These are phyloP conservation scores for Escovopsis sp. DNA, from an alignment of 2,329 filamentous ascomycete genomes.

Conservation along the genomic window DNA sequence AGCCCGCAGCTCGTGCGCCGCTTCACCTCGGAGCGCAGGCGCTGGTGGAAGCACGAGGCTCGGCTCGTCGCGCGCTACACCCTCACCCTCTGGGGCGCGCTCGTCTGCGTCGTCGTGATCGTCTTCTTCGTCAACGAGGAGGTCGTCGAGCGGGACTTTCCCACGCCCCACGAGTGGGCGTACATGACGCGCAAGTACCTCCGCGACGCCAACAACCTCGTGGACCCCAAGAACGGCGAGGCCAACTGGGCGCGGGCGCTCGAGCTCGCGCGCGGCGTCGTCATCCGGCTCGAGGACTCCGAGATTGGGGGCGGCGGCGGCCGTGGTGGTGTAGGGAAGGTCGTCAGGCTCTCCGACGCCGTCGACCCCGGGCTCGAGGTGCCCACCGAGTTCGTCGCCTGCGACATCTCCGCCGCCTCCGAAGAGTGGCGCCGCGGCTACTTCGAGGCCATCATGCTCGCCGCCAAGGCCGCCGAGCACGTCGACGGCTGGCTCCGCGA, in stretches of 20 bases:
- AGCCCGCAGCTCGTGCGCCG: constrained; percentile 49
- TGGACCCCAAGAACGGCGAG: constrained; percentile 34
- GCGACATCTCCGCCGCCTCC: constrained; percentile 59
- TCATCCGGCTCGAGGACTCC: constrained; percentile 56
- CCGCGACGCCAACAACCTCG: constrained; percentile 47
- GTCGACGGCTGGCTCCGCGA: constrained; percentile 68
- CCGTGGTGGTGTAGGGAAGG: no score
- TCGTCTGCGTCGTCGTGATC: constrained; percentile 44
- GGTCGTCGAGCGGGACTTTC: constrained; percentile 57
- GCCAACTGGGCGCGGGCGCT: constrained; percentile 57
- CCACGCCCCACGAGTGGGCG: constrained; percentile 72
- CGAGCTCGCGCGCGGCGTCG: constrained; percentile 40
- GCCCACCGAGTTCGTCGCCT: constrained; percentile 44
- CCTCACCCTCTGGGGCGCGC: constrained; percentile 47
- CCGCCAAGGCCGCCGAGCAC: constrained; percentile 63
- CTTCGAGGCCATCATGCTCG: constrained; percentile 65
- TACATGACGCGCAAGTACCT: constrained; percentile 54
- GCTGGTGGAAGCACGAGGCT: constrained; percentile 56
- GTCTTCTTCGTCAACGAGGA: constrained; percentile 59
- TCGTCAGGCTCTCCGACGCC: constrained; percentile 37
- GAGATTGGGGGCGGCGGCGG: constrained; percentile 49
- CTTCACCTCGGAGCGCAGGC: constrained; percentile 63
- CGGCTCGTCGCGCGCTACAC: constrained; percentile 55
- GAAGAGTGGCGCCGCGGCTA: constrained; percentile 81
- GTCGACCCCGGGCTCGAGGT: constrained; percentile 58